Evolutionary conservation across 331 rosid genomes (phyloP).

Genomic region (Saraca asoca): DNA sequence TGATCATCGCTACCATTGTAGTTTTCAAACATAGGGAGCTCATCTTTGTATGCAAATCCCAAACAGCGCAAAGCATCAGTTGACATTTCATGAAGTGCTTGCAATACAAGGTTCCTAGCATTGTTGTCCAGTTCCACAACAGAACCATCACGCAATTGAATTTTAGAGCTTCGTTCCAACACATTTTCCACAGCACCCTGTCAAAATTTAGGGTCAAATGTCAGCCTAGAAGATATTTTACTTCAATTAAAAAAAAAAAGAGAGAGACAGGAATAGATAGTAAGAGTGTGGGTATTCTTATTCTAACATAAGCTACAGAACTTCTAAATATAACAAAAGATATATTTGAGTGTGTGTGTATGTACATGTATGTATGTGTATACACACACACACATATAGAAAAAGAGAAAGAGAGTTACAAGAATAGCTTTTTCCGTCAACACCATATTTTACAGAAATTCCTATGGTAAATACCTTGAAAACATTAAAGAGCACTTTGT

Average conservation of each 20-base stretch:
- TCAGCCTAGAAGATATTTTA: conserved; percentile 39
- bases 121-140: conserved; percentile 52
- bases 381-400: no score
- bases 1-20: conserved; percentile 67
- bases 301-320: conserved; percentile 8
- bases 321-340: conserved; percentile 1
- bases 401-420: background rate
- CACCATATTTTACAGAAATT: background rate
- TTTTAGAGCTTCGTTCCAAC: conserved; percentile 66
- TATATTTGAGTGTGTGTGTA: no score
- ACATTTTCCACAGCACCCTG: conserved; percentile 83
- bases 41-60: conserved; percentile 81
- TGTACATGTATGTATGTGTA: no score
- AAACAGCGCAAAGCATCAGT: conserved; percentile 67
- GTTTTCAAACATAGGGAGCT: conserved; percentile 48
- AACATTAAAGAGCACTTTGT: background rate
- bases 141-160: conserved; percentile 69
- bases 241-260: conserved; percentile 1
- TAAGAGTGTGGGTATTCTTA: background rate
- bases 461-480: conserved; percentile 2
- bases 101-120: conserved; percentile 52
- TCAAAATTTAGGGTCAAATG: conserved; percentile 32
- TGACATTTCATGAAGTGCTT: conserved; percentile 68
- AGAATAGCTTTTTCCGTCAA: conserved; percentile 2
- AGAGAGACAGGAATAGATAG: conserved; percentile 9